Evolutionary conservation across 208 protist genomes (phyloP).

Genomic region (Acanthamoeba polyphaga): DNA sequence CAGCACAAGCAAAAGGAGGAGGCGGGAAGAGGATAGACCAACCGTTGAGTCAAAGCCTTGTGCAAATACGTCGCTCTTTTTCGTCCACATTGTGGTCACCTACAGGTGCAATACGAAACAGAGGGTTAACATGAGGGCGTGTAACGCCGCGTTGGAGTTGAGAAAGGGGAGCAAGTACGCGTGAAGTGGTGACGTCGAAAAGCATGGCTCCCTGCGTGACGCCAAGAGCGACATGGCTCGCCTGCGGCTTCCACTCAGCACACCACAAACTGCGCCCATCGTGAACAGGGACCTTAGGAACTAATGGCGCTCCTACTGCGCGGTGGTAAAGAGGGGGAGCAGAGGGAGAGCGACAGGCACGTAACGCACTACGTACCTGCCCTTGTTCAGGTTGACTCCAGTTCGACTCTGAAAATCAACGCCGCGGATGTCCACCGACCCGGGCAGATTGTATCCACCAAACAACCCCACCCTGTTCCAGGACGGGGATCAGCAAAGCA

Average conservation of each 20-base stretch:
- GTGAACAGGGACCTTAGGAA: too few species aligned
- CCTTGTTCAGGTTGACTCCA: background rate
- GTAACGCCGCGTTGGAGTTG: background rate
- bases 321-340: too few species aligned
- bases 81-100: conserved; percentile 41
- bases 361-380: background rate
- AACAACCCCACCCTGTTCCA: conserved; percentile 3
- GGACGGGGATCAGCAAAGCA: background rate
- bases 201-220: conserved; percentile 36
- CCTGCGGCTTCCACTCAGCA: conserved; percentile 40
- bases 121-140: background rate
- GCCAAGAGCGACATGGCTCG: conserved; percentile 9
- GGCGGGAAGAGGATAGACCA: background rate
- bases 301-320: background rate
- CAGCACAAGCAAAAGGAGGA: background rate
- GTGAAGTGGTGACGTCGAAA: conserved; percentile 1
- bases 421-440: background rate
- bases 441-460: conserved; percentile 42
- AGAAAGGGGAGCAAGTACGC: background rate
- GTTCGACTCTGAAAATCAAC: background rate
- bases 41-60: conserved; percentile 44
- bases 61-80: conserved; percentile 49
- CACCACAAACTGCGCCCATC: conserved; percentile 18
- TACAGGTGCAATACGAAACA: background rate
- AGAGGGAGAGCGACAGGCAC: background rate